phyloP scores from a whole-genome alignment of 176 grass and related monocot genomes.

The Triticum monococcum region DNA sequence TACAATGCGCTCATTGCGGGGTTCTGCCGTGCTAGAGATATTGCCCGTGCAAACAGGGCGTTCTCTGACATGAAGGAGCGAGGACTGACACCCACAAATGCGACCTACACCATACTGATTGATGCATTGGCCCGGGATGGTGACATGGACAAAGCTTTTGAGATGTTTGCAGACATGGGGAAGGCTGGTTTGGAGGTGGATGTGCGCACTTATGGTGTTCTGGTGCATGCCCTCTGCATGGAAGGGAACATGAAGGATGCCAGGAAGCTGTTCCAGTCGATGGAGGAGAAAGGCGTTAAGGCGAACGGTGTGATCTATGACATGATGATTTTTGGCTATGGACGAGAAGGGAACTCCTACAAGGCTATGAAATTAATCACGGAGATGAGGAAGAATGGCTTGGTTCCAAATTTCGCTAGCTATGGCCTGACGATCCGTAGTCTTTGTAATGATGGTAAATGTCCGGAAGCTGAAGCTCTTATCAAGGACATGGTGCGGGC shows the following conservation, averaged over 20 bases:
- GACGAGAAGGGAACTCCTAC: conserved; percentile 65
- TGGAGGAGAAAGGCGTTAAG: conserved; percentile 48
- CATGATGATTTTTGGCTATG: conserved; percentile 76
- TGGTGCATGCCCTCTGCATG: conserved; percentile 53
- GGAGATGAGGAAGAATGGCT: conserved; percentile 53
- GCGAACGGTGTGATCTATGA: conserved; percentile 56
- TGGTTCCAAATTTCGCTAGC: conserved; percentile 67
- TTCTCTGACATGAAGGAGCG: conserved; percentile 65
- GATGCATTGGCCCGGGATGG: conserved; percentile 58
- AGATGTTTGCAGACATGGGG: conserved; percentile 54
- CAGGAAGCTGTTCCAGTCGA: conserved; percentile 56
- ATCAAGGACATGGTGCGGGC: conserved; percentile 47
- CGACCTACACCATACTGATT: conserved; percentile 69
- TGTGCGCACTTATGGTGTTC: conserved; percentile 47
- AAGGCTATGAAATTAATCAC: conserved; percentile 45
- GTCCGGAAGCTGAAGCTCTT: conserved; percentile 52
- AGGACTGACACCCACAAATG: conserved; percentile 52
- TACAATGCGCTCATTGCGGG: conserved; percentile 56
- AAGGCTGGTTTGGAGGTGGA: conserved; percentile 57
- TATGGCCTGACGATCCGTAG: conserved; percentile 55
- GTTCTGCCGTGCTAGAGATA: conserved; percentile 54
- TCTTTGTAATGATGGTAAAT: conserved; percentile 67
- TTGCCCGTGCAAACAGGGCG: conserved; percentile 35
- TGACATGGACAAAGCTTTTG: conserved; percentile 55
- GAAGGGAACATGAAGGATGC: conserved; percentile 75